Base-by-base conservation (phyloP, 805 yeast genomes). In the Barnettozyma pratensis region DNA sequence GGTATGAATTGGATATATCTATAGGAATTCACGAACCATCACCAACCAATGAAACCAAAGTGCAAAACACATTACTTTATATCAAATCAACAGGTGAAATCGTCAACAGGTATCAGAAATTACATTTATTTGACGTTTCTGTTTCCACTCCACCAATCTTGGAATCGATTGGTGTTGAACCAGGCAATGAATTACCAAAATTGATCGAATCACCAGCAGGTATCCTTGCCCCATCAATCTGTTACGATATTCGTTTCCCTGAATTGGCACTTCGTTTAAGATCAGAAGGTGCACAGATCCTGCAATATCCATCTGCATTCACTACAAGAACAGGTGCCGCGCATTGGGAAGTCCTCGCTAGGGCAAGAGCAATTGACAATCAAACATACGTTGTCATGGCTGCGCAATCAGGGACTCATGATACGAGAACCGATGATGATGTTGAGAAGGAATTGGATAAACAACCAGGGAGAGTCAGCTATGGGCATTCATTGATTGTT, bases 21-120 rank as follows among this genome's bases (percentile, higher is more conserved):
- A 87, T 92, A 29, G 97, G 98, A 0, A 77, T 94, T 25, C 98
- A 94, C 64, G 90, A 88, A 58, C 96, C 96, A 3, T 73, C 82
- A 1, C 57, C 61, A 30, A 59, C 62, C 11, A 51, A 52, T 12
- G 57, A 64, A 1, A 60, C 63, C 14, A 69, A 87, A 47, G 87
- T 85, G 3, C 75, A 77, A 52, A 92, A 94, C 66, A 80, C 85
- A 7, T 75, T 87, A 27, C 55, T 94, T 4, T 90, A 91, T 81
- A 72, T 92, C 40, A 69, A 79, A 53, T 69, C 79, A 10, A 53
- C 65, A 3, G 98, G 98, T 4, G 72, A 77, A 27, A 74, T 91
- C 30, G 63, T 74, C 3, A 79, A 86, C 40, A 66, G 84, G 39
- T 92, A 92, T 65, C 94, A 86, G 59, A 92, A 92, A 64, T 58